Conservation (phyloP, 1,139 yeast genomes). For the Hyphopichia khmerensis region DNA sequence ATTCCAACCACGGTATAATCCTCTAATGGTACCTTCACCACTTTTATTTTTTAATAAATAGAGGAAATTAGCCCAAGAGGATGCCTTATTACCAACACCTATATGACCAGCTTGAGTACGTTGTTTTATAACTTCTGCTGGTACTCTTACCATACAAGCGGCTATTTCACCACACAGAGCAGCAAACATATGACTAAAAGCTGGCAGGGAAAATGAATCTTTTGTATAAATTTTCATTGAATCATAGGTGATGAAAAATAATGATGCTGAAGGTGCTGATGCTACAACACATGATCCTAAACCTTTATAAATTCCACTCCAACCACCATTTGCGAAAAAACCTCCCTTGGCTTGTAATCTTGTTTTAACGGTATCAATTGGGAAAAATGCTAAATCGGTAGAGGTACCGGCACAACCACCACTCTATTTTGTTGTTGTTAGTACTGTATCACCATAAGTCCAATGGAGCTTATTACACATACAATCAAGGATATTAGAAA, state of each 20-base stretch:
- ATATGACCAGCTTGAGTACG: slow-evolving; percentile 72
- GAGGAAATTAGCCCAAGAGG: slow-evolving; percentile 63
- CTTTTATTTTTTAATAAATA: slow-evolving; percentile 56
- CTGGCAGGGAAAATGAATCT: slow-evolving; percentile 31
- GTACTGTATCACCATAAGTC: background rate
- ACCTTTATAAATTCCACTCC: slow-evolving; percentile 86
- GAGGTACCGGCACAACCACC: slow-evolving; percentile 98
- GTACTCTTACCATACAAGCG: slow-evolving; percentile 92
- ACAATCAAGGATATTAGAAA: slow-evolving; percentile 28
- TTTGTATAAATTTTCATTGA: slow-evolving; percentile 58
- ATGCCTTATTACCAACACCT: slow-evolving; percentile 51
- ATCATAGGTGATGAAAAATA: slow-evolving; percentile 89
- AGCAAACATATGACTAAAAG: slow-evolving; percentile 72
- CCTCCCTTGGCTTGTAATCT: slow-evolving; percentile 95
- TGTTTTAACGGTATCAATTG: slow-evolving; percentile 93
- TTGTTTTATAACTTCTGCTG: slow-evolving; percentile 95
- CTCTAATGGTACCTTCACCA: slow-evolving; percentile 77
- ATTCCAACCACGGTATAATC: slow-evolving; percentile 90
- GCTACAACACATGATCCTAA: slow-evolving; percentile 93
- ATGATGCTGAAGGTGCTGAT: slow-evolving; percentile 90
- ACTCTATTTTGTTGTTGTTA: slow-evolving; percentile 44
- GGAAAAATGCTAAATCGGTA: slow-evolving; percentile 91
- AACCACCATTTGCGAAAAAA: slow-evolving; percentile 88
- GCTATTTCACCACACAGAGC: slow-evolving; percentile 90
- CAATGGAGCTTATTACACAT: slow-evolving; percentile 12